Percentiles rank a stretch among this genome's conserved stretches.
These are phyloP conservation scores for Euphorbia tirucalli DNA, from an alignment of 345 rosid genomes.

Conservation along the genomic window DNA sequence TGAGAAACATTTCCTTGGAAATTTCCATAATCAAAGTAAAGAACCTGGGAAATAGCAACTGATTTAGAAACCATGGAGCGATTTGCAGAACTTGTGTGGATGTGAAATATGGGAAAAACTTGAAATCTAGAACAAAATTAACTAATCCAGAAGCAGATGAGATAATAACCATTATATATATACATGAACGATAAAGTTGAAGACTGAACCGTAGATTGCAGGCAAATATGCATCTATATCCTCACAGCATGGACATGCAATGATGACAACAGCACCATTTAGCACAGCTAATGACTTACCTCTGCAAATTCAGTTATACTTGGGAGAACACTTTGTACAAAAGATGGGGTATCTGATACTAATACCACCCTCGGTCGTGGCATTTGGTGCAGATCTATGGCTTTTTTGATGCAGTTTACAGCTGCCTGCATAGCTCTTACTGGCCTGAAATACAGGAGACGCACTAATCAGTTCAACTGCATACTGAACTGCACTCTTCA, in stretches of 20 bases:
- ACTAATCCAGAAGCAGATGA: background rate
- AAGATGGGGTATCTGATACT: conserved; percentile 85
- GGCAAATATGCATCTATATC: background rate
- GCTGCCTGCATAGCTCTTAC: conserved; percentile 74
- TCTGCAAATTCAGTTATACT: conserved; percentile 70
- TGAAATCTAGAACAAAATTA: background rate
- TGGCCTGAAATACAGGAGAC: conserved; percentile 49
- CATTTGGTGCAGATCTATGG: conserved; percentile 34
- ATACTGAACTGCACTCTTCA: background rate
- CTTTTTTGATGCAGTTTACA: conserved; percentile 62
- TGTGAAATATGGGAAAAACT: background rate
- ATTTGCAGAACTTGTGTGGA: background rate
- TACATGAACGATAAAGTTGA: background rate
- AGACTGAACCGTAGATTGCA: background rate
- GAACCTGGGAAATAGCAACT: conserved; percentile 49
- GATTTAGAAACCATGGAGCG: conserved; percentile 5
- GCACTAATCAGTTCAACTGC: conserved; percentile 9
- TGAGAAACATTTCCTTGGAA: conserved; percentile 60
- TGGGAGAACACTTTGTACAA: conserved; percentile 45
- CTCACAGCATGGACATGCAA: background rate
- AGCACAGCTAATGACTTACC: conserved; percentile 40
- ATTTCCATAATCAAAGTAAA: conserved; percentile 71
- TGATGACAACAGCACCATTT: conserved; percentile 9
- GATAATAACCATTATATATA: background rate
- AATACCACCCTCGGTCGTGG: conserved; percentile 68